These are phyloP conservation scores for Penicillium sp. DNA, from an alignment of 2,329 filamentous ascomycete genomes.

Conservation along the genomic window DNA sequence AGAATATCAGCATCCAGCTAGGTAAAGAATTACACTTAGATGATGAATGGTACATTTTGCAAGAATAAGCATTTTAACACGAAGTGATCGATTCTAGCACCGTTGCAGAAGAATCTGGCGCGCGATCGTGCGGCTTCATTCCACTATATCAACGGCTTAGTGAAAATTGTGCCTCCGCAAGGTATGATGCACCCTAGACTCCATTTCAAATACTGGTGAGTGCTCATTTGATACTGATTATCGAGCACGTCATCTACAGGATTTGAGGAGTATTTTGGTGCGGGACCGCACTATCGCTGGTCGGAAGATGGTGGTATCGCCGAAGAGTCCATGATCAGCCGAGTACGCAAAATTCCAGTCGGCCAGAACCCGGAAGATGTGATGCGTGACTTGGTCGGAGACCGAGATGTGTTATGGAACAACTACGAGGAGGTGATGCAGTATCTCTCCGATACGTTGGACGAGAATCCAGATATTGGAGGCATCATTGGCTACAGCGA, in stretches of 20 bases:
- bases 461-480: conserved; percentile 48
- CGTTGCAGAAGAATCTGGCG: conserved; percentile 25
- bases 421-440: conserved; percentile 33
- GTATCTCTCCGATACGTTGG: conserved; percentile 50
- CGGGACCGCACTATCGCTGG: conserved; percentile 30
- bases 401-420: conserved; percentile 23
- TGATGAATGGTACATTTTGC: background rate
- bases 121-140: conserved; percentile 26
- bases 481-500: conserved; percentile 66
- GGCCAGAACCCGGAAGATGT: conserved; percentile 27
- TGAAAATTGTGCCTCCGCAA: conserved; percentile 23
- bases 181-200: conserved; percentile 11
- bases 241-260: conserved; percentile 6
- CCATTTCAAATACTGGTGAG: background rate
- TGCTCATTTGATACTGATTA: background rate
- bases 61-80: background rate
- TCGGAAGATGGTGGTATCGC: conserved; percentile 28
- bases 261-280: conserved; percentile 29
- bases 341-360: conserved; percentile 27
- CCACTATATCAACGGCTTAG: conserved; percentile 28
- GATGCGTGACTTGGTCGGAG: conserved; percentile 23
- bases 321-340: conserved; percentile 30
- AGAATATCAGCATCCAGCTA: conserved; percentile 28
- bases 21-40: conserved; percentile 2
- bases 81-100: conserved; percentile 14